A percentile compares a stretch with the other conserved stretches of the same genome.
These are phyloP conservation scores for Beverwykella pulmonaria DNA, from an alignment of 495 filamentous ascomycete genomes.

Conservation along the genomic window DNA sequence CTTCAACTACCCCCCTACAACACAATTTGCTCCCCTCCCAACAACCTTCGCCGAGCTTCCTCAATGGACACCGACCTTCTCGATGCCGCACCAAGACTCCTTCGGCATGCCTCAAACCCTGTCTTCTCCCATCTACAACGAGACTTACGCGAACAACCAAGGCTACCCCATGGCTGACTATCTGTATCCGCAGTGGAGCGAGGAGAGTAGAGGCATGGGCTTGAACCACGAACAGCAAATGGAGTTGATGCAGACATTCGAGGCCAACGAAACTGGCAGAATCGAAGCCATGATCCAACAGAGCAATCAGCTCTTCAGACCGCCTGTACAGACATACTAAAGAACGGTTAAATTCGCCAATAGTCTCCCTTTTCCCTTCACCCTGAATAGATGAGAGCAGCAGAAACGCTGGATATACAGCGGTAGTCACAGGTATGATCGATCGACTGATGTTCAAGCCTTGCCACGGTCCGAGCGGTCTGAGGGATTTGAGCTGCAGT, in stretches of 20 bases:
- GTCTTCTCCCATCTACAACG: slow-evolving; percentile 33
- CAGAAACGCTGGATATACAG: too few relatives aligned
- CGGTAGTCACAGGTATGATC: too few relatives aligned
- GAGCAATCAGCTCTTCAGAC: slow-evolving; percentile 35
- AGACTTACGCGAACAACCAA: slow-evolving; percentile 29
- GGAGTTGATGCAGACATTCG: slow-evolving; percentile 48
- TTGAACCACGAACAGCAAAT: slow-evolving; percentile 46
- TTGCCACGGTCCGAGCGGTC: not conserved
- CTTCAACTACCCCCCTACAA: slow-evolving; percentile 40
- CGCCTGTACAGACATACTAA: slow-evolving; percentile 24
- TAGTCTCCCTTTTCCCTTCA: not conserved
- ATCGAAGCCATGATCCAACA: slow-evolving; percentile 42
- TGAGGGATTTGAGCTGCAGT: not conserved
- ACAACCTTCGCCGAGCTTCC: slow-evolving; percentile 41
- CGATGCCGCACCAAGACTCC: slow-evolving; percentile 32
- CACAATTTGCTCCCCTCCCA: slow-evolving; percentile 41
- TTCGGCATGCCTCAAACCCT: slow-evolving; percentile 27
- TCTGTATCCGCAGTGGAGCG: slow-evolving; percentile 36
- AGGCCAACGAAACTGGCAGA: slow-evolving; percentile 41
- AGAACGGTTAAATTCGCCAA: not conserved
- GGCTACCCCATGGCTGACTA: slow-evolving; percentile 37
- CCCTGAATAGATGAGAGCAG: too few relatives aligned
- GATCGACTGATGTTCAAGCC: not conserved
- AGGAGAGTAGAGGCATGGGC: slow-evolving; percentile 35
- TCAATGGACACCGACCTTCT: slow-evolving; percentile 40